phyloP scores from a whole-genome alignment of 2,329 filamentous ascomycete genomes.

The Phaeophleospora eucalypticola region DNA sequence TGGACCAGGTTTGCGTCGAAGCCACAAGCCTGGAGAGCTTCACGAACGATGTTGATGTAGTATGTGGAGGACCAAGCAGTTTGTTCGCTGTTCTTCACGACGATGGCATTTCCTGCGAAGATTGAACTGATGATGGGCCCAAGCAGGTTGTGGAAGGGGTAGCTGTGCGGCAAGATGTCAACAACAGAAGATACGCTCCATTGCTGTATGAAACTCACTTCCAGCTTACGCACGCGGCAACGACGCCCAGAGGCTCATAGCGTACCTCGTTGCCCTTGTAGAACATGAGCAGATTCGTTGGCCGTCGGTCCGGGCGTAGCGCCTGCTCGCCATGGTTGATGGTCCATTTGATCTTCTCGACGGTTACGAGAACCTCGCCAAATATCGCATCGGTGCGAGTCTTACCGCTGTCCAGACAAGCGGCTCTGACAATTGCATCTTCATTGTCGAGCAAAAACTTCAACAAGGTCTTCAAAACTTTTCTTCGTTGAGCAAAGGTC shows the following conservation, averaged over 20 bases:
- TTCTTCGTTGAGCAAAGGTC: constrained; percentile 70
- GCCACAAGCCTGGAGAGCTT: constrained; percentile 76
- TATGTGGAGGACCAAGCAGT: constrained; percentile 88
- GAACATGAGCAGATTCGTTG: constrained; percentile 88
- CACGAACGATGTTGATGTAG: constrained; percentile 73
- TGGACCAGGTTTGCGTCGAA: constrained; percentile 80
- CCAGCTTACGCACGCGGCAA: constrained; percentile 91
- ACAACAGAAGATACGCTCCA: background rate
- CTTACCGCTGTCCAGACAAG: constrained; percentile 91
- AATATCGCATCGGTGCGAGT: constrained; percentile 91
- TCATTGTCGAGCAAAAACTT: constrained; percentile 85
- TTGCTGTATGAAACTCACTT: constrained; percentile 60
- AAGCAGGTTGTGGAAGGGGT: constrained; percentile 81
- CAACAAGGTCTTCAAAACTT: constrained; percentile 75
- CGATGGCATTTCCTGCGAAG: constrained; percentile 84
- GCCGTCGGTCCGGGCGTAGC: constrained; percentile 65
- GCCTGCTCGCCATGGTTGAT: constrained; percentile 84
- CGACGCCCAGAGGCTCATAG: constrained; percentile 90
- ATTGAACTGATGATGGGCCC: constrained; percentile 85
- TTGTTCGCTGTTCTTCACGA: constrained; percentile 93
- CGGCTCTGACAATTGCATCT: constrained; percentile 76
- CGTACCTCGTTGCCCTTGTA: constrained; percentile 89
- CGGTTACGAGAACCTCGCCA: constrained; percentile 90
- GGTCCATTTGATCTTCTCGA: constrained; percentile 92
- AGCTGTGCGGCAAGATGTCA: constrained; percentile 16